Percentiles rank a stretch among this genome's conserved stretches.
These are phyloP conservation scores for Nissolia schottii DNA, from an alignment of 306 rosid species.

Conservation along the genomic window DNA sequence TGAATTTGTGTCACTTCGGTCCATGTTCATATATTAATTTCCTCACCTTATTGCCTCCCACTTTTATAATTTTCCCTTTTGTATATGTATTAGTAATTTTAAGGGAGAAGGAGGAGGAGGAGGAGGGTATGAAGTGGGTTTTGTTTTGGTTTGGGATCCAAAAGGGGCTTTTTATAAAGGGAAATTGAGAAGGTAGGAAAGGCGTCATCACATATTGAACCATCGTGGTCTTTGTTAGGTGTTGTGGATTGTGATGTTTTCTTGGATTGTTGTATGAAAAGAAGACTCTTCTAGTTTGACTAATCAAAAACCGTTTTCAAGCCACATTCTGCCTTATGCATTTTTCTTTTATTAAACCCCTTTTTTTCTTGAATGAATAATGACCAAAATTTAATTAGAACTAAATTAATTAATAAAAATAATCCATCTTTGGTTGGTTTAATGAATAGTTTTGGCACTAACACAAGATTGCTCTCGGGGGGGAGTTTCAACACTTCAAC, in stretches of 20 bases:
- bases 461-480: too few relatives aligned
- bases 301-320: background rate
- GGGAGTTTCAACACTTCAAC: too few relatives aligned
- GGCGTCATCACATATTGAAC: slow-evolving; percentile 15
- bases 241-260: slow-evolving; percentile 24
- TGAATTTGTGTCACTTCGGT: slow-evolving; percentile 39
- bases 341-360: background rate
- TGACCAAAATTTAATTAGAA: too few relatives aligned
- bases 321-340: background rate
- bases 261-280: slow-evolving; percentile 37
- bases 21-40: slow-evolving; percentile 40
- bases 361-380: background rate
- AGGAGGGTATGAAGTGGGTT: slow-evolving; percentile 29
- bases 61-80: background rate
- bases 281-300: slow-evolving; percentile 37
- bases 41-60: too few relatives aligned
- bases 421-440: too few relatives aligned
- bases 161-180: slow-evolving; percentile 34
- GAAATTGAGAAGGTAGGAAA: background rate
- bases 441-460: too few relatives aligned
- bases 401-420: too few relatives aligned
- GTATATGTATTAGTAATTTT: background rate
- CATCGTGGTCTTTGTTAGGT: slow-evolving; percentile 50
- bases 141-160: slow-evolving; percentile 5
- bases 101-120: background rate